A percentile compares a stretch with the other conserved stretches of the same genome.
Evolutionary conservation across 2,329 filamentous ascomycete genomes (phyloP).

Genomic region (Stagonosporopsis vannaccii): DNA sequence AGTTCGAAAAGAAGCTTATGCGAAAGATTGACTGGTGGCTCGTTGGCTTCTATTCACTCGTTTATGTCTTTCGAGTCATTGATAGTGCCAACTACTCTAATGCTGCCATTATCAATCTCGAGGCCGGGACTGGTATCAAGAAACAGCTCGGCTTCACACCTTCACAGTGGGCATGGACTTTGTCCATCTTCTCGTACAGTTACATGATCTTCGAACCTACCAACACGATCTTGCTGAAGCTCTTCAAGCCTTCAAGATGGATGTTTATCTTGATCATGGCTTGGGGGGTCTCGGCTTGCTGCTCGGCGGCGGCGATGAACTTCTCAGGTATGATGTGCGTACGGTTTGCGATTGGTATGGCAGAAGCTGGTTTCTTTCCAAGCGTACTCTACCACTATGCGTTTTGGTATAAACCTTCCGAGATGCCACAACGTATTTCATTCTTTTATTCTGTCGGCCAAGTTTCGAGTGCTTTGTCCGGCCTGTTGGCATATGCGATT

Average conservation of each 20-base stretch:
- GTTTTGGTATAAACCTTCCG: constrained; percentile 55
- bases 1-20: constrained; percentile 22
- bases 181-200: constrained; percentile 44
- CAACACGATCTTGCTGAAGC: constrained; percentile 29
- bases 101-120: constrained; percentile 46
- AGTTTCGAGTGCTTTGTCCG: constrained; percentile 25
- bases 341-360: constrained; percentile 29
- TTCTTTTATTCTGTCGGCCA: constrained; percentile 59
- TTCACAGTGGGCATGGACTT: constrained; percentile 42
- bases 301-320: constrained; percentile 25
- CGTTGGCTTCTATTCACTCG: constrained; percentile 41
- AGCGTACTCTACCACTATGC: constrained; percentile 57
- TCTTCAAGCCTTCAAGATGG: constrained; percentile 27
- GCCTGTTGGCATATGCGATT: constrained; percentile 60
- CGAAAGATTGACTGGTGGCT: constrained; percentile 41
- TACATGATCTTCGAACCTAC: constrained; percentile 41
- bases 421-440: constrained; percentile 30
- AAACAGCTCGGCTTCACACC: constrained; percentile 39
- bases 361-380: constrained; percentile 26
- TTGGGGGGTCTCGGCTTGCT: constrained; percentile 35
- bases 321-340: constrained; percentile 33
- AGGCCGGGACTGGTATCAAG: constrained; percentile 43
- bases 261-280: constrained; percentile 32
- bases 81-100: constrained; percentile 43
- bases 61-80: constrained; percentile 40